These are phyloP conservation scores for Tylopilus vinaceipallidus DNA, from an alignment of 768 basidiomycete genomes.

Conservation along the genomic window DNA sequence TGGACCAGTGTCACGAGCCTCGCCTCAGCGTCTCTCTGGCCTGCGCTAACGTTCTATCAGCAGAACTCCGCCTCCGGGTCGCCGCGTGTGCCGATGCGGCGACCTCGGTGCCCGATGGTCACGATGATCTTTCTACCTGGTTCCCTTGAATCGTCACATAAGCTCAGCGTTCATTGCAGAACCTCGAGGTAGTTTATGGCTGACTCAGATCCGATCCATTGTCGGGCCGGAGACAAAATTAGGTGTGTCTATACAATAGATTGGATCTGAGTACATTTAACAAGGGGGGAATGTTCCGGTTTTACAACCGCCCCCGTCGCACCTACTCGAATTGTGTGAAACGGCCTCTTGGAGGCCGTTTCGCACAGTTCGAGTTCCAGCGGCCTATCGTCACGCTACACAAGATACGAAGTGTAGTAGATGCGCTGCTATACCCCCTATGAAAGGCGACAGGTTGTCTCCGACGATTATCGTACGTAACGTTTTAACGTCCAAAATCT, in stretches of 20 bases:
- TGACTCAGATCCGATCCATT: constrained; percentile 14
- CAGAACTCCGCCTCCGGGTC: background rate
- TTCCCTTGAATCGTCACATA: constrained; percentile 14
- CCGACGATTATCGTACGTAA: background rate
- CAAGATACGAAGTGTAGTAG: background rate
- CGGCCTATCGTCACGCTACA: background rate
- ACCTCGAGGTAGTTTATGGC: constrained; percentile 3
- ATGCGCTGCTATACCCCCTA: background rate
- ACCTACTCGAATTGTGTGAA: too few relatives aligned
- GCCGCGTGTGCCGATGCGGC: constrained; percentile 26
- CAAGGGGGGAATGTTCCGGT: background rate
- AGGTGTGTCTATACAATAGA: constrained; percentile 5
- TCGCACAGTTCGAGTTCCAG: too few relatives aligned
- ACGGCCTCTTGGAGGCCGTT: too few relatives aligned
- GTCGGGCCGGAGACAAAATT: constrained; percentile 4
- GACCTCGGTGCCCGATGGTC: constrained; percentile 13
- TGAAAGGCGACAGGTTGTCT: background rate
- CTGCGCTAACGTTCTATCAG: background rate
- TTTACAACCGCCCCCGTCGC: constrained; percentile 24
- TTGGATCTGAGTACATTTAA: constrained; percentile 14
- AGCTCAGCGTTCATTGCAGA: constrained; percentile 6
- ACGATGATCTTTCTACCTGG: constrained; percentile 8
- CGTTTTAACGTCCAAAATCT: background rate
- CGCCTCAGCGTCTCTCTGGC: background rate
- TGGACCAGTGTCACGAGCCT: background rate